Conservation (phyloP, 2,329 filamentous ascomycete species). For the Fusarium palustre region DNA sequence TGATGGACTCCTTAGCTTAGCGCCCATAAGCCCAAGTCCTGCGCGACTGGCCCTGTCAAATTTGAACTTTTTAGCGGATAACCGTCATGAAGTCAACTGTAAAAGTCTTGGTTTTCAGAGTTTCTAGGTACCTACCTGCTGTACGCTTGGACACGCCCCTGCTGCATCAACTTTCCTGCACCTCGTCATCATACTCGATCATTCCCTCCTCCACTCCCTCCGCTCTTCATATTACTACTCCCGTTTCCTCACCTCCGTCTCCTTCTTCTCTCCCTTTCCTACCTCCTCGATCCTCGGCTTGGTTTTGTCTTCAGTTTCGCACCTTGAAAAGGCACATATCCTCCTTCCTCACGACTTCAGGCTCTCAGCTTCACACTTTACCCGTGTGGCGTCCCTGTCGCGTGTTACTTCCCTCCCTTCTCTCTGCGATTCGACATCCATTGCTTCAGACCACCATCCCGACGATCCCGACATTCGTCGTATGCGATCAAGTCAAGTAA, state of each 20-base stretch:
- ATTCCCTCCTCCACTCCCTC: constrained; percentile 44
- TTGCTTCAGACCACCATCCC: constrained; percentile 39
- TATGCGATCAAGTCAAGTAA: constrained; percentile 40
- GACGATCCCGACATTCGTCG: constrained; percentile 35
- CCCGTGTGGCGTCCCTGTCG: constrained; percentile 45
- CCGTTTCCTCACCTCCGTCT: constrained; percentile 40
- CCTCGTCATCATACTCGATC: constrained; percentile 48
- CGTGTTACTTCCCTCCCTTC: constrained; percentile 41
- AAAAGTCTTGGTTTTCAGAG: constrained; percentile 36
- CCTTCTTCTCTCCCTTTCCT: constrained; percentile 27
- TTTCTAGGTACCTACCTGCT: constrained; percentile 24
- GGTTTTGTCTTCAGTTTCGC: constrained; percentile 37
- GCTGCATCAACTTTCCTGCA: constrained; percentile 41
- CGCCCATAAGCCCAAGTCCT: constrained; percentile 25
- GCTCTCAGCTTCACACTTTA: constrained; percentile 29
- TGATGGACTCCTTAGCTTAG: constrained; percentile 30
- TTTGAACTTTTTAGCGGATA: constrained; percentile 27
- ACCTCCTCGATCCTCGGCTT: constrained; percentile 40
- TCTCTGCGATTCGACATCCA: constrained; percentile 41
- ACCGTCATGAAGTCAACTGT: constrained; percentile 36
- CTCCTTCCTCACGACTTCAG: constrained; percentile 27
- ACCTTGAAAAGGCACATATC: constrained; percentile 38
- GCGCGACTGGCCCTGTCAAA: constrained; percentile 22
- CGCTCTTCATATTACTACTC: constrained; percentile 42
- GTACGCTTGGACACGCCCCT: constrained; percentile 36